These are phyloP conservation scores for Withania somnifera DNA, from an alignment of 305 asterid genomes.

Conservation along the genomic window DNA sequence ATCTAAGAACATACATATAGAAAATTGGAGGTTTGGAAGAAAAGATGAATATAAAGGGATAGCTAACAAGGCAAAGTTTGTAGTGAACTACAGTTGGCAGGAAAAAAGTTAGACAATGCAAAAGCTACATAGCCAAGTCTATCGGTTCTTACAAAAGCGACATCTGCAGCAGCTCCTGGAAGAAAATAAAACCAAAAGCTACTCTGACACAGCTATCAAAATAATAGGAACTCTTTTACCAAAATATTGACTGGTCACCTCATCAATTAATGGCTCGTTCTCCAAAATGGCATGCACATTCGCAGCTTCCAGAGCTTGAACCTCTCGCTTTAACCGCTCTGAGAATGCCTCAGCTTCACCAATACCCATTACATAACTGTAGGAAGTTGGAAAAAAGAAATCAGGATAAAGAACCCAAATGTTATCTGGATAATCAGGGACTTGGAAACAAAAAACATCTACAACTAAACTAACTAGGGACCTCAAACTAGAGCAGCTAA, in stretches of 20 bases:
- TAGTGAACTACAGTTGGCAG: background rate
- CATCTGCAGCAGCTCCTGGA: background rate
- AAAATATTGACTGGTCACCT: slow-evolving; percentile 35
- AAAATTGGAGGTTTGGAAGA: background rate
- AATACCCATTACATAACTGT: slow-evolving; percentile 94
- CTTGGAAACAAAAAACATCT: background rate
- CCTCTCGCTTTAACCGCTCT: slow-evolving; percentile 89
- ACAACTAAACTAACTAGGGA: background rate
- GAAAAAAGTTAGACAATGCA: background rate
- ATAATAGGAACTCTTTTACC: slow-evolving; percentile 7
- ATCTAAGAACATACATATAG: background rate
- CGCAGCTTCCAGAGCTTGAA: slow-evolving; percentile 97
- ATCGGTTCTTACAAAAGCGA: background rate
- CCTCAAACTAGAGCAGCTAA: background rate
- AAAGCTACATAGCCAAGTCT: background rate
- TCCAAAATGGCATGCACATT: slow-evolving; percentile 93
- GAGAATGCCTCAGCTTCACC: slow-evolving; percentile 99
- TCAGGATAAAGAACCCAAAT: background rate
- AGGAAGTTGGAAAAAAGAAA: slow-evolving; percentile 3
- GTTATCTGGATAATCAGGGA: background rate
- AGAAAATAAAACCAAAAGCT: background rate
- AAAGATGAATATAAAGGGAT: background rate
- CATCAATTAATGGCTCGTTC: slow-evolving; percentile 71
- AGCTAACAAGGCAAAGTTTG: background rate
- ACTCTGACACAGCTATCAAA: background rate